Base-by-base conservation (phyloP, 1,284 basidiomycete genomes). In the Cryptococcus depauperatus region DNA sequence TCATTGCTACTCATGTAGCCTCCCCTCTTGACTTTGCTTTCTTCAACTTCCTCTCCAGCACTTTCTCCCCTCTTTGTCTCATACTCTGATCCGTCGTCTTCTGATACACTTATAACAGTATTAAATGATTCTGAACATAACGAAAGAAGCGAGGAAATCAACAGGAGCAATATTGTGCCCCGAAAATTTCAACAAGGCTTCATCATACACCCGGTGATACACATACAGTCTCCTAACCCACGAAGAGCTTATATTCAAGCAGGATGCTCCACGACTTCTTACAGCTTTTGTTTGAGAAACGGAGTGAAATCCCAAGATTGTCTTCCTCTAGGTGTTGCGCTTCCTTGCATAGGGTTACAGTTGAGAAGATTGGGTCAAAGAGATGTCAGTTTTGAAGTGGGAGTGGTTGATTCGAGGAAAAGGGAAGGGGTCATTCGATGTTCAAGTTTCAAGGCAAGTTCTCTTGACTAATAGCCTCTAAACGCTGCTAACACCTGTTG, bases 391-490 rank as follows among this genome's bases (percentile, higher is more conserved):
- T 79, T 89, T 55, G 85, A 90, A 67, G 71, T 89, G 14, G 85
- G 85, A 1, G 57, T 90, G 13, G 77, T 79, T 28, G 85, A 90
- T 71, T 72, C 73, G 37, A 61, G 65, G 5, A 80, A 80, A 5
- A 72, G 76, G 50, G 73, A 73, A 48, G 86, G 84, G 0, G 66
- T 77, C 27, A 62, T 89, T 21, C 74, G 85, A 22, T 76, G 81
- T 49, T 87, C 85, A 19, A 88, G 83, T 11, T 89, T 87, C 59
- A 85, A 88, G 81, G 85, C 85, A 61, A 65, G 65, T 65, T 16
- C 8, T 25, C 18, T 18, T 14, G n/a, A 7, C 14, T 30, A 5
- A 8, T 16, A 13, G 50, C 47, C 30, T 27, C 37, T 49, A 47
- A 23, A 49, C 19, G 37, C n/a, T n/a, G n/a, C n/a, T n/a, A n/a